Evolutionary conservation across 768 basidiomycete genomes (phyloP).

Genomic region (Mycena olivaceomarginata): DNA sequence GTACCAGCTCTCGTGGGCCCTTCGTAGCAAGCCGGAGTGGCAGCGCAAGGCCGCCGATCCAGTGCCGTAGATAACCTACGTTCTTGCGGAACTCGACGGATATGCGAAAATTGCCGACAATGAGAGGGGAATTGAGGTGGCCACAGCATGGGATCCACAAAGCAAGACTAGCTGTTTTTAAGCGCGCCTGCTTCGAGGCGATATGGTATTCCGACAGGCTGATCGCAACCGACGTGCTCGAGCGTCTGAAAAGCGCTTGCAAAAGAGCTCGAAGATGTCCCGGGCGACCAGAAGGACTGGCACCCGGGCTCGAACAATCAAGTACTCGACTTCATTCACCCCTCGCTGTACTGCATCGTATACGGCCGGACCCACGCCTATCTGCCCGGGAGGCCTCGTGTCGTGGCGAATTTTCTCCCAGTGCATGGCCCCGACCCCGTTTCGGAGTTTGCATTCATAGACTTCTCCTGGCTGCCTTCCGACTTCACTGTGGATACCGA

Average conservation of each 20-base stretch:
- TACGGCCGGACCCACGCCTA: no score
- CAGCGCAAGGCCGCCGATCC: no score
- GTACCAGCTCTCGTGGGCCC: no score
- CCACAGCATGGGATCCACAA: background rate
- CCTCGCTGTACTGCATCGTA: no score
- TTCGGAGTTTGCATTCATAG: no score
- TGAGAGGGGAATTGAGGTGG: conserved; percentile 41
- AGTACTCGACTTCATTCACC: conserved; percentile 48
- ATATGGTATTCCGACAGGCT: conserved; percentile 39
- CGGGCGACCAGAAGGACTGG: conserved; percentile 63
- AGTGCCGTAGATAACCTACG: no score
- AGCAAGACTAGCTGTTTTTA: background rate
- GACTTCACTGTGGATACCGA: conserved; percentile 46
- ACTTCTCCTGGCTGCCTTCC: no score
- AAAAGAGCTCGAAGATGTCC: conserved; percentile 57
- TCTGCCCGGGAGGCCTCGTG: no score
- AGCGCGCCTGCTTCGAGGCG: conserved; percentile 24
- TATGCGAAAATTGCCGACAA: conserved; percentile 44
- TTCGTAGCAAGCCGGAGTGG: no score
- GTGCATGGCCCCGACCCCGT: no score
- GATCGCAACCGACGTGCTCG: conserved; percentile 41
- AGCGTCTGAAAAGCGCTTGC: conserved; percentile 52
- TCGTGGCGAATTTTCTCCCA: no score
- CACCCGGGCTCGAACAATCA: conserved; percentile 35
- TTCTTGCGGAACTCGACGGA: background rate